These are phyloP conservation scores for Cryomyces antarcticus DNA, from an alignment of 495 filamentous ascomycete species.

Conservation along the genomic window DNA sequence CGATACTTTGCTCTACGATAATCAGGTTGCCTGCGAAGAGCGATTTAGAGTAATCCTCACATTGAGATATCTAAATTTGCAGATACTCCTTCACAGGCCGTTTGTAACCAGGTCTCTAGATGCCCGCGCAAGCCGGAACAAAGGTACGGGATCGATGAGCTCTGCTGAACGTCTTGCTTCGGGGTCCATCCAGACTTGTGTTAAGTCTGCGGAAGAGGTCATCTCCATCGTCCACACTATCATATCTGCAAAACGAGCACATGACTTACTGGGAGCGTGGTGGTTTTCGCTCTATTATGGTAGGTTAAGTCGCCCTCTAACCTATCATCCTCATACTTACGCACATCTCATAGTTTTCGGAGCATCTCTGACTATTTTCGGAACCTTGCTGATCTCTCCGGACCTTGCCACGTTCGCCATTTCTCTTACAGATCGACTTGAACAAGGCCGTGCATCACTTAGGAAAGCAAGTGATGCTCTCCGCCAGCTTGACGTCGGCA, in stretches of 20 bases:
- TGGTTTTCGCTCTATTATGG: background rate
- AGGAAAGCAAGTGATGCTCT: too few relatives aligned
- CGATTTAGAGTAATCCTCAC: background rate
- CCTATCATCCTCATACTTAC: background rate
- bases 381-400: background rate
- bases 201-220: background rate
- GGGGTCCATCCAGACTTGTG: background rate
- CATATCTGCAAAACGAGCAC: background rate
- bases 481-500: too few relatives aligned
- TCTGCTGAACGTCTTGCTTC: background rate
- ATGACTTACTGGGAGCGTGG: background rate
- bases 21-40: background rate
- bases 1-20: background rate
- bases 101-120: background rate
- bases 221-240: background rate
- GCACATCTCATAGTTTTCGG: background rate
- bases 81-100: background rate
- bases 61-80: background rate
- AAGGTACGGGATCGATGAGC: background rate
- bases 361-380: background rate
- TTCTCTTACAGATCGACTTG: background rate
- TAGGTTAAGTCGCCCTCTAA: background rate
- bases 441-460: too few relatives aligned
- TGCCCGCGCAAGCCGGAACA: background rate
- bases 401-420: background rate